Conservation (phyloP, 306 rosid genomes). For the Casuarina glauca region DNA sequence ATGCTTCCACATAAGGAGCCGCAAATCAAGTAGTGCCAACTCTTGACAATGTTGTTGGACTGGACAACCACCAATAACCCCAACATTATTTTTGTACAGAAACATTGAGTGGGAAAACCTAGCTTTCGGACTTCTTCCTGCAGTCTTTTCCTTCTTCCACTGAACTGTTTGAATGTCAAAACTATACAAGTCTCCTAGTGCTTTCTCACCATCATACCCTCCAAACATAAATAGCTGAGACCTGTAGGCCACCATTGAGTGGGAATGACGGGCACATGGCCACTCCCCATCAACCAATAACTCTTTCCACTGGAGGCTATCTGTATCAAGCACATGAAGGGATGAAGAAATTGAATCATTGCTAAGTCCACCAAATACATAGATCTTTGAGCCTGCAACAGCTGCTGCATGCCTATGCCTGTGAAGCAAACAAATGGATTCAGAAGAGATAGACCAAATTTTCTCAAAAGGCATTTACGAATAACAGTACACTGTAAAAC, state of each 20-base stretch:
- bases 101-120: slow-evolving; percentile 95
- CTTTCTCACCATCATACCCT: slow-evolving; percentile 75
- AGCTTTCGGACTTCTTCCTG: slow-evolving; percentile 77
- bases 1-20: slow-evolving; percentile 56
- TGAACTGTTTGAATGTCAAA: slow-evolving; percentile 57
- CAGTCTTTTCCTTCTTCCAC: slow-evolving; percentile 69
- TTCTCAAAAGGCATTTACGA: slow-evolving; percentile 10
- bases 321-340: slow-evolving; percentile 63
- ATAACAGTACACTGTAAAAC: not conserved
- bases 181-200: slow-evolving; percentile 82
- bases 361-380: slow-evolving; percentile 90
- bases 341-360: slow-evolving; percentile 66
- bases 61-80: slow-evolving; percentile 93
- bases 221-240: slow-evolving; percentile 73
- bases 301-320: slow-evolving; percentile 61
- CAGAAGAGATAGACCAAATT: not conserved
- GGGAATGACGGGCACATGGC: slow-evolving; percentile 88
- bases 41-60: slow-evolving; percentile 71
- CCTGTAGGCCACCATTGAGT: slow-evolving; percentile 77
- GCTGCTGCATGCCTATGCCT: slow-evolving; percentile 98
- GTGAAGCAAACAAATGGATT: slow-evolving; percentile 30
- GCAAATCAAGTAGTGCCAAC: slow-evolving; percentile 80
- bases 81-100: slow-evolving; percentile 65
- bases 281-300: slow-evolving; percentile 55
- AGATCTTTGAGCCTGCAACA: slow-evolving; percentile 62